Base-by-base conservation (phyloP, 371 early-diverging fungal species). In the Syncephalastrum monosporum region DNA sequence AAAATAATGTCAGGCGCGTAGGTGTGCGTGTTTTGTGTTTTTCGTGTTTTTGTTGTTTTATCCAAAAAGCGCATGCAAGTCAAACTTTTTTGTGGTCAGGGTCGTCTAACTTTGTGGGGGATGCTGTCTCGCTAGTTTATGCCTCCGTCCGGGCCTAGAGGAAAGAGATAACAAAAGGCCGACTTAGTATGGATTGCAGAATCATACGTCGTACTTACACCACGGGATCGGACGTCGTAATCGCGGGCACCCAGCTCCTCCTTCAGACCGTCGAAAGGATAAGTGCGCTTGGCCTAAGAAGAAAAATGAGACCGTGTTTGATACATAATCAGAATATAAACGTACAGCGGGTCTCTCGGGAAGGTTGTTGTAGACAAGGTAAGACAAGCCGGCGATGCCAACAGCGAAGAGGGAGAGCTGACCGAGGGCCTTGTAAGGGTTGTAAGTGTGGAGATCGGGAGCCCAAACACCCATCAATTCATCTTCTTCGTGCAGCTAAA, bases 391-490 rank as follows among this genome's bases (percentile, higher is more conserved):
- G 25, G 72, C 54, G 50, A 83, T 55, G 19, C 67, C 54, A 44
- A 58, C 65, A 46, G 71, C 71, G 16, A 71, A 67, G 45, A 74
- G 53, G 42, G 69, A 67, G 6, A 85, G 55, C 62, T 82, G 79
- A 57, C 71, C 75, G 54, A 77, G 67, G 25, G 83, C 85, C 64
- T 81, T 71, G 49, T 69, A 61, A 45, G 83, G 78, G 52, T 75
- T 77, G 75, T 81, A 83, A 7, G 68, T 60, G 60, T 80, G 78
- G 55, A 85, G 74, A 67, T 85, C 85, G 56, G 85, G 85, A 42
- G 81, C 83, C 81, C 81, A 85, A 23, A 85, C 83, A 75, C 81
- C 77, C 46, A 81, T 64, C 16, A 82, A 47, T 63, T 85, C 85
- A 64, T 85, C 85, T 71, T 85, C 81, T 67, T 85, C 85, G 47